Percentiles rank a stretch among this genome's conserved stretches.
Evolutionary conservation across 805 yeast species (phyloP).

Genomic region (Blastobotrys chiropterorum): DNA sequence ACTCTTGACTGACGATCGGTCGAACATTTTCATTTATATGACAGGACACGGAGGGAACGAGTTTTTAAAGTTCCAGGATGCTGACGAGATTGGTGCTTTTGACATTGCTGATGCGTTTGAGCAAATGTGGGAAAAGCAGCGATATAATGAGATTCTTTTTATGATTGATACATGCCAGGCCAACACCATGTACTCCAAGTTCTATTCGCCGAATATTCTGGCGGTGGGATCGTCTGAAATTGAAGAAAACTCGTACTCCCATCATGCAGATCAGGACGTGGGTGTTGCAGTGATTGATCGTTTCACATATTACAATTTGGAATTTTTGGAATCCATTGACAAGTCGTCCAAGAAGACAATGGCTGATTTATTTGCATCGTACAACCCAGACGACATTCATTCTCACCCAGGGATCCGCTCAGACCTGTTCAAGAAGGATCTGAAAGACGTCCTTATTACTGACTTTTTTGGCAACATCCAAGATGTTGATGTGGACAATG

Average conservation of each 20-base stretch:
- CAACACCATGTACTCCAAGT: constrained; percentile 89
- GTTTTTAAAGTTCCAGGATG: constrained; percentile 94
- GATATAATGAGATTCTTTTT: constrained; percentile 92
- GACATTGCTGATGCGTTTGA: constrained; percentile 96
- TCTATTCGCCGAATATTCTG: constrained; percentile 85
- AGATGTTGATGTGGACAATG: constrained; percentile 59
- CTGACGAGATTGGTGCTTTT: constrained; percentile 92
- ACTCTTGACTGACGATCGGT: constrained; percentile 84
- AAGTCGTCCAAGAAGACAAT: constrained; percentile 69
- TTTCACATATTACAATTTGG: constrained; percentile 87
- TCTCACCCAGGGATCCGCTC: constrained; percentile 91
- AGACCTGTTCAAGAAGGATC: constrained; percentile 64
- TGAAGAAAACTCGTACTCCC: constrained; percentile 90
- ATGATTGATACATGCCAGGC: constrained; percentile 99
- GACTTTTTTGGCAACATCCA: constrained; percentile 95
- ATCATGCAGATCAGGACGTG: constrained; percentile 89
- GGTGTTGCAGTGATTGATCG: constrained; percentile 98
- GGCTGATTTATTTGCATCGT: constrained; percentile 77
- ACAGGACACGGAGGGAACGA: constrained; percentile 99
- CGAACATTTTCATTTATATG: constrained; percentile 88
- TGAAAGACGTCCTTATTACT: constrained; percentile 67
- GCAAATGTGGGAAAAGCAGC: constrained; percentile 92
- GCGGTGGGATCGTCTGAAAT: constrained; percentile 88
- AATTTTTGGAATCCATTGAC: constrained; percentile 75
- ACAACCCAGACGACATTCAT: constrained; percentile 78